Evolutionary conservation across 2,329 filamentous ascomycete genomes (phyloP), one percentile per base, ranked within the genome.

Genomic region (Neurospora sp.): DNA sequence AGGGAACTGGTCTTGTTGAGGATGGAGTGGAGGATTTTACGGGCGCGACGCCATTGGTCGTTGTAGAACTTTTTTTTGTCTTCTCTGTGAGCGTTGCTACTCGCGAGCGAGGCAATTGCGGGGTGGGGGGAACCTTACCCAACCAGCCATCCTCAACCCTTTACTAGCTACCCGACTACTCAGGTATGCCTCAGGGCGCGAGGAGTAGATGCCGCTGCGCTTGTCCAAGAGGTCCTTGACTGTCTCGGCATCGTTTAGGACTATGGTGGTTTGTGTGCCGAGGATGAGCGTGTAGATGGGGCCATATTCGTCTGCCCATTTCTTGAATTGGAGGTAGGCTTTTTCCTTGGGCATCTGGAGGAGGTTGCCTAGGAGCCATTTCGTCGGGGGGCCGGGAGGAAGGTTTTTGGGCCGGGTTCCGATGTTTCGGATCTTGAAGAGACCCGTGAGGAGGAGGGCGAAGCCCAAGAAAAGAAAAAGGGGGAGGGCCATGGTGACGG

Each of bases 1-100:
- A 78, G 79, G 0, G 83, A 79, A 0, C 80, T 78, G 0, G 77
- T 80, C 66, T 82, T 75, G 70, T 85, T 84, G 28, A 86, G 80
- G 2, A 84, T 77, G 3, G 75, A 78, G 72, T 85, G 84, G 4
- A 70, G 62, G n/a, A 71, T 23, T 40, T 66, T 70, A n/a, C 69
- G 68, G 58, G 66, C 38, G 36, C n/a, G 39, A 38, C 70, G 70
- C 70, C 70, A 71, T 9, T n/a, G 43, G 23, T 69, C 52, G 3
- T 40, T 40, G 15, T 71, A 71, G 52, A 28, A 52, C 69, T 70
- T 42, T 17, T 39, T 7, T 11, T 1, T 33, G 33, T 7, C 33
- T 33, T 33, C 19, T 17, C 36, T 66, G 4, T 23, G 36, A 66
- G 42, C n/a, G 1, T 2, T 33, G 33, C 33, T 33, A 38, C 1